Percentiles rank a stretch among this genome's conserved stretches.
Evolutionary conservation across 106 monocot species (phyloP).

Genomic region (Acanthochlamys bracteata): DNA sequence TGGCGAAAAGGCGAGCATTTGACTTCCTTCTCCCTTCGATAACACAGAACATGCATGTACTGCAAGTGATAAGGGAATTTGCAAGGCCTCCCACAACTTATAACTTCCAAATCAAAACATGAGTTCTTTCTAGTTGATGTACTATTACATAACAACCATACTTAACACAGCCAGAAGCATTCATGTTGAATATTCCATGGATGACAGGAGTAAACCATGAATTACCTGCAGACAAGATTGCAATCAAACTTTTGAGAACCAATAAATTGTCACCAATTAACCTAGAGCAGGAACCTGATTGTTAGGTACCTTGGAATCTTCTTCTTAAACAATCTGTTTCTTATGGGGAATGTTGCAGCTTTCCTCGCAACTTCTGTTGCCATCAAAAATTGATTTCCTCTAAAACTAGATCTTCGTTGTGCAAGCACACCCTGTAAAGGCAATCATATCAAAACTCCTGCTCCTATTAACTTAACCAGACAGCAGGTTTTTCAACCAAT

Average conservation of each 20-base stretch:
- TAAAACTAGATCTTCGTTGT: slow-evolving; percentile 62
- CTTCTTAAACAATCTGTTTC: slow-evolving; percentile 29
- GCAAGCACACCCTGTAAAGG: slow-evolving; percentile 58
- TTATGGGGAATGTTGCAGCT: slow-evolving; percentile 36
- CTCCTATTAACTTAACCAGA: background rate
- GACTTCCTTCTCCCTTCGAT: too few relatives aligned
- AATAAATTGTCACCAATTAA: background rate
- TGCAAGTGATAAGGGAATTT: too few relatives aligned
- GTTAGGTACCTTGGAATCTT: slow-evolving; percentile 45
- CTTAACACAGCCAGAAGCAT: background rate
- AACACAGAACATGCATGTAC: too few relatives aligned
- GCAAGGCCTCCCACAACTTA: too few relatives aligned
- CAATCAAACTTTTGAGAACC: background rate
- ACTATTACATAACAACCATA: background rate
- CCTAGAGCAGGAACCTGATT: background rate
- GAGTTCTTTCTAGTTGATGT: too few relatives aligned
- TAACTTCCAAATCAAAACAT: too few relatives aligned
- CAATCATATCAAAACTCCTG: background rate
- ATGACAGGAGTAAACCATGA: background rate
- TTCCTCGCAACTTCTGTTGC: slow-evolving; percentile 53
- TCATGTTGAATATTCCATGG: background rate
- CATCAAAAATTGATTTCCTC: slow-evolving; percentile 46
- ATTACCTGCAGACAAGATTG: background rate
- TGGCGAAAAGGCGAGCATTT: too few relatives aligned
- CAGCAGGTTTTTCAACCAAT: background rate